A percentile compares a stretch with the other conserved stretches of the same genome.
These are phyloP conservation scores for Mytilinidion resinicola DNA, from an alignment of 495 filamentous ascomycete genomes.

Conservation along the genomic window DNA sequence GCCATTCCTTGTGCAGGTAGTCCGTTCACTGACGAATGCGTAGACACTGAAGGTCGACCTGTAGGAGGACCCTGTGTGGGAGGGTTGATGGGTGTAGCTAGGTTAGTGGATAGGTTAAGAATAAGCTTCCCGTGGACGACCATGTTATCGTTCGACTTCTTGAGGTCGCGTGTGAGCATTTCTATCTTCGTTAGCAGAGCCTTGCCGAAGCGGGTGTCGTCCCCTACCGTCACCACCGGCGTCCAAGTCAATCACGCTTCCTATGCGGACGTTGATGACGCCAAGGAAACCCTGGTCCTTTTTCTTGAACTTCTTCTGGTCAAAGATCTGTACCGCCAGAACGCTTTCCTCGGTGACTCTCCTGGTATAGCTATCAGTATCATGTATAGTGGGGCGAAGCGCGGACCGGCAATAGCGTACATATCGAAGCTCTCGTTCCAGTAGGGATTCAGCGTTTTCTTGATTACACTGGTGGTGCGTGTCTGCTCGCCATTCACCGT, in stretches of 20 bases:
- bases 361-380: slow-evolving; percentile 42
- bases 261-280: slow-evolving; percentile 93
- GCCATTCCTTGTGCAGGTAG: slow-evolving; percentile 10
- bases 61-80: slow-evolving; percentile 2
- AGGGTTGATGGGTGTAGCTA: slow-evolving; percentile 48
- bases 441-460: slow-evolving; percentile 95
- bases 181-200: slow-evolving; percentile 41
- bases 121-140: slow-evolving; percentile 97
- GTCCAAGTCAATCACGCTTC: slow-evolving; percentile 83
- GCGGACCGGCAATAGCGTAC: slow-evolving; percentile 48
- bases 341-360: slow-evolving; percentile 88
- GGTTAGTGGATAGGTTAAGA: slow-evolving; percentile 87
- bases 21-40: slow-evolving; percentile 33
- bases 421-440: slow-evolving; percentile 99
- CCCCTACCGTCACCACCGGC: slow-evolving; percentile 83
- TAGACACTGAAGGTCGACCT: slow-evolving; percentile 31
- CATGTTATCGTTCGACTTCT: slow-evolving; percentile 96
- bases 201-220: not conserved
- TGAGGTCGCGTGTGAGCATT: slow-evolving; percentile 97
- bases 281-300: slow-evolving; percentile 99
- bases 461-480: slow-evolving; percentile 88
- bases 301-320: slow-evolving; percentile 99
- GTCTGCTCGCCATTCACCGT: slow-evolving; percentile 96
- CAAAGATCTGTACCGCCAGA: slow-evolving; percentile 94
- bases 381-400: not conserved